phyloP scores from a whole-genome alignment of 371 early-diverging fungal genomes.

The Mucor racemosus region DNA sequence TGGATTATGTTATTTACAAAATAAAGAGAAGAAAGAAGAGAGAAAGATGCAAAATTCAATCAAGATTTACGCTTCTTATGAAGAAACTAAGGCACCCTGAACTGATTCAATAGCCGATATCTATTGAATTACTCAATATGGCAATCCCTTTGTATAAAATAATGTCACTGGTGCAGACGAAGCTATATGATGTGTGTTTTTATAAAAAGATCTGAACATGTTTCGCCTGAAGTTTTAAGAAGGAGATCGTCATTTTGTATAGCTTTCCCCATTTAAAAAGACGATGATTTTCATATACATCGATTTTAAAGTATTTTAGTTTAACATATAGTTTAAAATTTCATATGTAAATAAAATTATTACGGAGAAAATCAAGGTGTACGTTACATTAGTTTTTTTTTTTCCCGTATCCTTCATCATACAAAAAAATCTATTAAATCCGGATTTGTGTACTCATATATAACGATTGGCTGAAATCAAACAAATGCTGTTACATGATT shows the following conservation, averaged over 20 bases:
- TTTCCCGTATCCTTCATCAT: neutral
- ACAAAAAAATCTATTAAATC: neutral
- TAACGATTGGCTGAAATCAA: neutral
- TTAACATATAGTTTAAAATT: neutral
- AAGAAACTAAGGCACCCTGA: neutral
- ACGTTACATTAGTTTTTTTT: neutral
- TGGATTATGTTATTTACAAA: neutral
- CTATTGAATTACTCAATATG: neutral
- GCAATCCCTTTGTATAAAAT: conserved; percentile 5
- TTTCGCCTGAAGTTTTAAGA: neutral
- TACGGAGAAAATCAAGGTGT: conserved; percentile 1
- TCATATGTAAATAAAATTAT: neutral
- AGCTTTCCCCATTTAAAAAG: no score
- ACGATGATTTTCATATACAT: neutral
- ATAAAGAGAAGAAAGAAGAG: neutral
- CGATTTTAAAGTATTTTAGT: neutral
- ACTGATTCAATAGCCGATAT: neutral
- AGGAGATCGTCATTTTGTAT: neutral
- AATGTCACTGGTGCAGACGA: conserved; percentile 7
- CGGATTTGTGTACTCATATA: neutral
- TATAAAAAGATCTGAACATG: neutral
- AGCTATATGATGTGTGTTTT: neutral
- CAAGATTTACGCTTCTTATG: neutral
- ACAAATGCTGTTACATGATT: neutral
- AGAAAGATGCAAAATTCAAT: neutral